Percentiles rank a stretch among this genome's conserved stretches.
These are phyloP conservation scores for Piper betle DNA, from an alignment of 164 flowering plant genomes.

Conservation along the genomic window DNA sequence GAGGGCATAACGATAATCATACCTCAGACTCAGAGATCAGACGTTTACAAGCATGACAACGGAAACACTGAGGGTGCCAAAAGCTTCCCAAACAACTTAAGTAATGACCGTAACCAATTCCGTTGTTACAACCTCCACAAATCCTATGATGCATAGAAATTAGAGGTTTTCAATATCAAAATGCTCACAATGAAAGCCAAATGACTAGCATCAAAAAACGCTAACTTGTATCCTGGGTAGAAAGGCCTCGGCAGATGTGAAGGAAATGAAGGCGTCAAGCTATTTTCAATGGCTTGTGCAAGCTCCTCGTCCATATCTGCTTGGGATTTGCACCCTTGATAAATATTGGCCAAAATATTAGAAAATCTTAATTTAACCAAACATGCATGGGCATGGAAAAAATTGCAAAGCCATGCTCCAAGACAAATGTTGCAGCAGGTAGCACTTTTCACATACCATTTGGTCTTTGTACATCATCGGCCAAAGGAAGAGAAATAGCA, in stretches of 20 bases:
- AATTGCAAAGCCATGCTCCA: neutral
- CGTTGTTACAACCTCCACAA: constrained; percentile 77
- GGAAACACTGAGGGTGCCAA: constrained; percentile 82
- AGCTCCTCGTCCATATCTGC: constrained; percentile 15
- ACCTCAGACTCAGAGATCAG: constrained; percentile 89
- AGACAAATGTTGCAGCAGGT: neutral
- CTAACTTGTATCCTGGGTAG: constrained; percentile 40
- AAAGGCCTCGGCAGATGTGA: constrained; percentile 32
- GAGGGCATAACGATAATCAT: neutral
- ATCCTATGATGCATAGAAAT: constrained; percentile 12
- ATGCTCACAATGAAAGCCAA: neutral
- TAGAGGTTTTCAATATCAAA: neutral
- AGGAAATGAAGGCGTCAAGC: constrained; percentile 33
- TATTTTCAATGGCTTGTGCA: constrained; percentile 18
- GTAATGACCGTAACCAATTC: constrained; percentile 62
- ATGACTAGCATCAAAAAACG: neutral
- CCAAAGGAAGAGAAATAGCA: constrained; percentile 53
- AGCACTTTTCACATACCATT: constrained; percentile 23
- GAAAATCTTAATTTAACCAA: neutral
- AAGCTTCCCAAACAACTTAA: constrained; percentile 75
- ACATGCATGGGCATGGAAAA: neutral
- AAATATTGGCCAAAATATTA: constrained; percentile 2
- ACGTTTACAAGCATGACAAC: constrained; percentile 53
- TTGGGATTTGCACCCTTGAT: constrained; percentile 33
- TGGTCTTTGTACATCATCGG: constrained; percentile 52